These are phyloP conservation scores for Cercospora zeae-maydis DNA, from an alignment of 2,329 filamentous ascomycete species.

Conservation along the genomic window DNA sequence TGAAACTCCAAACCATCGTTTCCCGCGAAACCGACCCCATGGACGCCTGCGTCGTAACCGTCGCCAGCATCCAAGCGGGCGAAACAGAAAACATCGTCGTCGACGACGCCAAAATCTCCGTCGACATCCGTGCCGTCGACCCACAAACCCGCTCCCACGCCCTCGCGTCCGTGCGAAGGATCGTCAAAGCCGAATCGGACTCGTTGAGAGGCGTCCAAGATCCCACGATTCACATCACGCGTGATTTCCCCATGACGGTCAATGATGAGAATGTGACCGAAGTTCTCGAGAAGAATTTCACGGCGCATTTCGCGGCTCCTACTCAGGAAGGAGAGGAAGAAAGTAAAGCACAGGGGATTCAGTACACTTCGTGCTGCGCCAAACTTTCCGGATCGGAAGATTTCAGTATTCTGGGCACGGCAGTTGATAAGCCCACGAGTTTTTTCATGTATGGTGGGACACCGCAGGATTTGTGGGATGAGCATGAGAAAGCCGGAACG, in stretches of 20 bases:
- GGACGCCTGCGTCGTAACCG: constrained; percentile 57
- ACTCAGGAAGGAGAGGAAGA: constrained; percentile 25
- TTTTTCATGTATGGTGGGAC: constrained; percentile 59
- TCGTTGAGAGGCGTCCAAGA: constrained; percentile 46
- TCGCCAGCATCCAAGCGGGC: constrained; percentile 57
- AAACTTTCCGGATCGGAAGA: constrained; percentile 54
- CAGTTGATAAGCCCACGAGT: constrained; percentile 48
- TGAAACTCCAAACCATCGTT: constrained; percentile 59
- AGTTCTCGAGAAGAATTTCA: constrained; percentile 45
- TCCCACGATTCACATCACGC: constrained; percentile 44
- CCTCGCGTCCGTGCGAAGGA: constrained; percentile 48
- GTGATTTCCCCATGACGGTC: constrained; percentile 49
- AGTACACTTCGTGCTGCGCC: constrained; percentile 41
- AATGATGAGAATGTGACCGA: constrained; percentile 50
- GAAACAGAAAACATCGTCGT: constrained; percentile 60
- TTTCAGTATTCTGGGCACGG: constrained; percentile 54
- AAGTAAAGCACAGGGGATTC: constrained; percentile 17
- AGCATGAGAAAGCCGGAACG: constrained; percentile 44
- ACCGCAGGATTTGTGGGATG: constrained; percentile 51
- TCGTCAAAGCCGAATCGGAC: constrained; percentile 54
- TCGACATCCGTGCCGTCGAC: constrained; percentile 53
- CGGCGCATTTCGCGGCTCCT: constrained; percentile 41
- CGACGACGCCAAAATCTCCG: constrained; percentile 51
- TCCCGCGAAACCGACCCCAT: constrained; percentile 52
- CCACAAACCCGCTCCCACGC: constrained; percentile 48